A percentile compares a stretch with the other conserved stretches of the same genome.
These are phyloP conservation scores for Penicillium odoratum DNA, from an alignment of 495 filamentous ascomycete genomes.

Conservation along the genomic window DNA sequence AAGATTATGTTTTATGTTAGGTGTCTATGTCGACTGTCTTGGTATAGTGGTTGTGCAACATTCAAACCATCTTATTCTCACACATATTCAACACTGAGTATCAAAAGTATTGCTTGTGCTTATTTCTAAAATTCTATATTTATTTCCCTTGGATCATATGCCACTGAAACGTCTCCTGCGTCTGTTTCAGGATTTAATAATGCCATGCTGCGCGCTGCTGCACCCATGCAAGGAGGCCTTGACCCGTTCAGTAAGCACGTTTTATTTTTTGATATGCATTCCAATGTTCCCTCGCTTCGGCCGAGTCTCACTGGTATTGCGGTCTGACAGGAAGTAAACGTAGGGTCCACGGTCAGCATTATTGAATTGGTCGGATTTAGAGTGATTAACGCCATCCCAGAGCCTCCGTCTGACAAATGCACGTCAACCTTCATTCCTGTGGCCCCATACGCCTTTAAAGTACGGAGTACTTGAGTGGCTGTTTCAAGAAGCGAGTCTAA, in stretches of 20 bases:
- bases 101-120: neutral
- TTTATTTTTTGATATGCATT: neutral
- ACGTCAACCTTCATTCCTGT: neutral
- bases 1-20: too few relatives aligned
- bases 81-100: too few relatives aligned
- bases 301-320: neutral
- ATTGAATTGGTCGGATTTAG: neutral
- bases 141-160: neutral
- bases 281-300: neutral
- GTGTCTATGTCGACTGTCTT: too few relatives aligned
- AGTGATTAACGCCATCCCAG: neutral
- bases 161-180: neutral
- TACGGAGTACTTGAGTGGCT: neutral
- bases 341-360: neutral
- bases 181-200: neutral
- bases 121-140: neutral
- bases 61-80: too few relatives aligned
- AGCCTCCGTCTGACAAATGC: neutral
- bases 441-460: neutral
- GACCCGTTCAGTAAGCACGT: neutral
- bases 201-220: neutral
- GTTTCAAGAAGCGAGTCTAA: neutral
- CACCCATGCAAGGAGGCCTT: neutral
- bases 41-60: too few relatives aligned
- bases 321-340: neutral